Evolutionary conservation across 352 stramenopile species (phyloP).

Genomic region (Blastocystis sp.): DNA sequence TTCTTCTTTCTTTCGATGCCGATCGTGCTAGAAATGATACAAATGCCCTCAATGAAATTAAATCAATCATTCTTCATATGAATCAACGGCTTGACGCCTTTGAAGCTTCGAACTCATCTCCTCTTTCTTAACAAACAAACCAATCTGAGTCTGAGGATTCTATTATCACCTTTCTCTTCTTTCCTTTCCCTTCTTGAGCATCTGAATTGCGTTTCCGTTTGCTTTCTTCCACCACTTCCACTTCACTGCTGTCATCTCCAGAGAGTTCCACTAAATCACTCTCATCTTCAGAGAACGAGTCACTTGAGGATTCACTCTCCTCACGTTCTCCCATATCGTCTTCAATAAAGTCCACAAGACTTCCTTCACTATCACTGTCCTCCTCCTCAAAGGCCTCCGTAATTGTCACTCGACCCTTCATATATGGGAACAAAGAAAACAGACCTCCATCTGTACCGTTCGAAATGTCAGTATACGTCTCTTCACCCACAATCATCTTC

Average conservation of each 20-base stretch:
- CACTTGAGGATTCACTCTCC: neutral
- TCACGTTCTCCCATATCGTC: conserved; percentile 16
- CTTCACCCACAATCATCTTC: conserved; percentile 53
- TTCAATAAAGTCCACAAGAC: conserved; percentile 66
- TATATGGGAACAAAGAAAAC: conserved; percentile 39
- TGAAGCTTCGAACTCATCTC: neutral
- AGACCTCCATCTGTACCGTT: neutral
- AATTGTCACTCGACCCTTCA: neutral
- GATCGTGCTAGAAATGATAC: conserved; percentile 27
- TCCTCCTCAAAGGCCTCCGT: neutral
- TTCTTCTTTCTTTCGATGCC: conserved; percentile 55
- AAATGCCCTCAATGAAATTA: neutral
- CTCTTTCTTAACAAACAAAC: conserved; percentile 12
- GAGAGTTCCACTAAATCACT: neutral
- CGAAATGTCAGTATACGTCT: conserved; percentile 14
- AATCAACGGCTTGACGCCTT: neutral
- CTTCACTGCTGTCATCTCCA: conserved; percentile 1
- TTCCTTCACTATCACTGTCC: neutral
- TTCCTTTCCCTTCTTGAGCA: neutral
- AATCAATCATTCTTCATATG: neutral
- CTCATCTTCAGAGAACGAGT: neutral
- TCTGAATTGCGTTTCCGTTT: neutral
- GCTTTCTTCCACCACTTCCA: conserved; percentile 3
- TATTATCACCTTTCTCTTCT: conserved; percentile 9
- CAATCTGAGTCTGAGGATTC: neutral